Conservation (phyloP, 768 basidiomycete species). For the Pluteus cervinus region DNA sequence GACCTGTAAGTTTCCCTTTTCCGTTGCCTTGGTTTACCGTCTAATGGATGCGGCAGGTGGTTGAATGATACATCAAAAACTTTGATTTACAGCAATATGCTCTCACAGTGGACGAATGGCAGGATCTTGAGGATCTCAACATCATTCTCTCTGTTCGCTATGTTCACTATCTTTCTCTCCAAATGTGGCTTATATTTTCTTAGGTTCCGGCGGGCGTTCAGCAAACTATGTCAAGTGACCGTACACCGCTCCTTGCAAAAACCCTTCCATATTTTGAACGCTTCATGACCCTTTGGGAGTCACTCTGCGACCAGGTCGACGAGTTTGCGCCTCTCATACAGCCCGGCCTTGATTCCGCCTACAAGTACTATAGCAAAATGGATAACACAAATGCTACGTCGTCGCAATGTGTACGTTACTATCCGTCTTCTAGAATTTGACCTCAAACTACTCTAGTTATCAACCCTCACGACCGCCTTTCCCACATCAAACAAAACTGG, state of each 20-base stretch:
- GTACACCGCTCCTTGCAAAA: constrained; percentile 5
- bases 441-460: constrained; percentile 9
- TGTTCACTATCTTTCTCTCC: no score
- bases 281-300: constrained; percentile 9
- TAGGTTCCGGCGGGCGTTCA: constrained; percentile 4
- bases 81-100: no score
- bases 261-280: constrained; percentile 9
- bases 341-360: constrained; percentile 5
- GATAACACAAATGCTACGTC: constrained; percentile 9
- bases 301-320: neutral
- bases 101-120: constrained; percentile 1
- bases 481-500: constrained; percentile 13
- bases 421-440: neutral
- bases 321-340: constrained; percentile 4
- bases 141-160: no score
- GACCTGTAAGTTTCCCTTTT: constrained; percentile 2
- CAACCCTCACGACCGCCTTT: constrained; percentile 10
- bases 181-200: neutral
- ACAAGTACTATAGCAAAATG: constrained; percentile 10
- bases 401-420: constrained; percentile 10
- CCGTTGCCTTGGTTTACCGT: no score
- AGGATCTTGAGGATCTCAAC: neutral
- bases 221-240: constrained; percentile 6
- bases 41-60: no score
- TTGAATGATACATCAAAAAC: no score